Percentiles rank a stretch among this genome's conserved stretches.
These are phyloP conservation scores for Euptelea pleiosperma DNA, from an alignment of 164 flowering plant species.

Conservation along the genomic window DNA sequence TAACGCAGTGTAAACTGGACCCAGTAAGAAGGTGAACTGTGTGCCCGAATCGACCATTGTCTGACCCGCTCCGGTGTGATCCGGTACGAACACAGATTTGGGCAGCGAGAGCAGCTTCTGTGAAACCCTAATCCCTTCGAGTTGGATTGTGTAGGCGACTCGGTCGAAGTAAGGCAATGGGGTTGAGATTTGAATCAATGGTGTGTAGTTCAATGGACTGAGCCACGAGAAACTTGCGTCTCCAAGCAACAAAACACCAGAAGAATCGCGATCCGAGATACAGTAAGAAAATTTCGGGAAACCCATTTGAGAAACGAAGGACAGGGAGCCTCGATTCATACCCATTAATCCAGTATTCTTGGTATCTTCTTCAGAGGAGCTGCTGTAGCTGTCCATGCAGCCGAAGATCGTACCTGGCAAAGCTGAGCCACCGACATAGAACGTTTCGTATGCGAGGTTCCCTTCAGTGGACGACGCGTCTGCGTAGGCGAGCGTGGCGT, in stretches of 20 bases:
- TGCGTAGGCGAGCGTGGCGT: slow-evolving; percentile 63
- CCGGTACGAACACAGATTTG: slow-evolving; percentile 61
- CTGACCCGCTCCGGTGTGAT: slow-evolving; percentile 91
- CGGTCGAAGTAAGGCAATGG: slow-evolving; percentile 72
- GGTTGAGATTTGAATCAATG: slow-evolving; percentile 44
- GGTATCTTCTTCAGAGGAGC: slow-evolving; percentile 46
- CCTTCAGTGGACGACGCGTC: slow-evolving; percentile 72
- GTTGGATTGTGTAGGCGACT: slow-evolving; percentile 69
- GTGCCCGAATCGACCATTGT: slow-evolving; percentile 92
- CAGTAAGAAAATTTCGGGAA: slow-evolving; percentile 73
- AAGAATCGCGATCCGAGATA: slow-evolving; percentile 52
- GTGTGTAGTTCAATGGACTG: slow-evolving; percentile 56
- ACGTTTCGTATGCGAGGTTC: slow-evolving; percentile 63
- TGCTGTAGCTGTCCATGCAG: slow-evolving; percentile 58
- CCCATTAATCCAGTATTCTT: slow-evolving; percentile 65
- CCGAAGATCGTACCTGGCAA: slow-evolving; percentile 52
- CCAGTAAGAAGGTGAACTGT: slow-evolving; percentile 75
- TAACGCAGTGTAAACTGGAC: slow-evolving; percentile 65
- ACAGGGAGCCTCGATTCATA: slow-evolving; percentile 80
- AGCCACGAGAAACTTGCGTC: slow-evolving; percentile 41
- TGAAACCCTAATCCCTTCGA: slow-evolving; percentile 62
- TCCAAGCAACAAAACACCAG: slow-evolving; percentile 65
- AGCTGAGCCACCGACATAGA: slow-evolving; percentile 33
- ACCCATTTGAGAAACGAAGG: slow-evolving; percentile 65
- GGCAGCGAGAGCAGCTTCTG: slow-evolving; percentile 42